Evolutionary conservation across 768 basidiomycete species (phyloP).

Genomic region (Hericium erinaceus): DNA sequence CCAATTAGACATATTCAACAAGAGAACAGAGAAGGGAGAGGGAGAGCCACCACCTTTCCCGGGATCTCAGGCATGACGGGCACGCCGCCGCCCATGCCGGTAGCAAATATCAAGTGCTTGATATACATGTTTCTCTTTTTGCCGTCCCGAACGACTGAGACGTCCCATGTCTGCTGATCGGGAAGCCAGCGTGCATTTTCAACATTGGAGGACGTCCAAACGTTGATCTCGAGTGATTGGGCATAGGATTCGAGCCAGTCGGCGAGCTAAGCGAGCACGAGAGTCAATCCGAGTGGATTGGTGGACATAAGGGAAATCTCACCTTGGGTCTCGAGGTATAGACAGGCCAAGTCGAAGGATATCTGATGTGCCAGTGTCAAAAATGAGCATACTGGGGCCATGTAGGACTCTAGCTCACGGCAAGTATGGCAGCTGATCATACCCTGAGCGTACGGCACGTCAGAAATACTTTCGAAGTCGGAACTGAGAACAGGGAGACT

Average conservation of each 20-base stretch:
- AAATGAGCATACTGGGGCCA: neutral
- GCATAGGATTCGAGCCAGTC: slow-evolving; percentile 62
- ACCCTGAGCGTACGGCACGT: slow-evolving; percentile 23
- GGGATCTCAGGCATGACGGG: slow-evolving; percentile 37
- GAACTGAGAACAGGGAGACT: slow-evolving; percentile 10
- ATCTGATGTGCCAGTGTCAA: neutral
- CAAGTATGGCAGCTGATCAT: slow-evolving; percentile 47
- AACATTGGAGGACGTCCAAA: slow-evolving; percentile 48
- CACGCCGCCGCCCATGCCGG: slow-evolving; percentile 40
- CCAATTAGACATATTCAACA: neutral
- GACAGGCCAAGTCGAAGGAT: slow-evolving; percentile 44
- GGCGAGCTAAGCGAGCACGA: slow-evolving; percentile 33
- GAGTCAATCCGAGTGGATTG: neutral
- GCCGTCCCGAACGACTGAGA: slow-evolving; percentile 25
- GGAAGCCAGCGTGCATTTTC: slow-evolving; percentile 29
- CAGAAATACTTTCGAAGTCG: neutral
- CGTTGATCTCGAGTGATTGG: slow-evolving; percentile 46
- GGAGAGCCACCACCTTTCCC: slow-evolving; percentile 24
- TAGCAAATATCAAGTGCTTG: slow-evolving; percentile 48
- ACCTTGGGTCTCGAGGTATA: slow-evolving; percentile 32
- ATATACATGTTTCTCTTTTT: slow-evolving; percentile 20
- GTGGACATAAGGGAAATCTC: neutral
- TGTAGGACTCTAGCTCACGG: slow-evolving; percentile 23
- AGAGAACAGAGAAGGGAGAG: neutral
- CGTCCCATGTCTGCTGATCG: slow-evolving; percentile 34